Evolutionary conservation across 2,329 filamentous ascomycete species (phyloP), one percentile per base, ranked within the genome.

Genomic region (Pezicula neosporulosa): DNA sequence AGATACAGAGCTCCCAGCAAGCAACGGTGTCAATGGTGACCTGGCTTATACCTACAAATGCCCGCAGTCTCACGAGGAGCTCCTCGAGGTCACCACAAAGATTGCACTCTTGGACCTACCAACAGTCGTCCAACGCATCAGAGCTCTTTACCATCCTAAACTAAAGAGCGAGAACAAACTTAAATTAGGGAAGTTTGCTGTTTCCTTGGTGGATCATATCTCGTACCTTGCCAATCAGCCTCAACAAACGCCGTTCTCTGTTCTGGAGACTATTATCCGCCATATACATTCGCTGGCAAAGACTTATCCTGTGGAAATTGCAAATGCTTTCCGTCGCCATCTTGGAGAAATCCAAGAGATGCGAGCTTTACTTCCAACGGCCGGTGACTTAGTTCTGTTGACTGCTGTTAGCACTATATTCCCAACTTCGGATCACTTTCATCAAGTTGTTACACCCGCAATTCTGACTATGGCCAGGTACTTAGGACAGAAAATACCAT

Each of bases 381-480:
- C 67, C 60, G 89, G 90, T 16, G 92, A 99, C 63, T 72, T 99
- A 18, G 72, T 91, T 19, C 72, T 96, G n/a, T 73, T 99, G 35
- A 92, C 90, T 0, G 91, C 90, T 0, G 82, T 97, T 53, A 84
- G 86, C 38, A 85, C 84, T 2, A 88, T 95, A 48, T 99, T 96
- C 64, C 92, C 94, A 4, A 96, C 94, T 0, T 97, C 92, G 0
- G 94, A 99, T 70, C 92, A 97, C 70, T 99, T 97, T 70, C 94
- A 99, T 63, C 87, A 94, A 61, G 90, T 97, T 35, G 87, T 90
- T 38, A 99, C 94, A 2, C 94, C 94, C 2, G 88, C 93, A 1
- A 87, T 90, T 70, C 82, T 97, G 5, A 81, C 86, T n/a, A 89
- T 97, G 69, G 82, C 81, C 12, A 83, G 90, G 49, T 97, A 89